Percentiles rank a stretch among this genome's conserved stretches.
Conservation (phyloP, 495 filamentous ascomycete species). For the Aspergillus coremiiformis region DNA sequence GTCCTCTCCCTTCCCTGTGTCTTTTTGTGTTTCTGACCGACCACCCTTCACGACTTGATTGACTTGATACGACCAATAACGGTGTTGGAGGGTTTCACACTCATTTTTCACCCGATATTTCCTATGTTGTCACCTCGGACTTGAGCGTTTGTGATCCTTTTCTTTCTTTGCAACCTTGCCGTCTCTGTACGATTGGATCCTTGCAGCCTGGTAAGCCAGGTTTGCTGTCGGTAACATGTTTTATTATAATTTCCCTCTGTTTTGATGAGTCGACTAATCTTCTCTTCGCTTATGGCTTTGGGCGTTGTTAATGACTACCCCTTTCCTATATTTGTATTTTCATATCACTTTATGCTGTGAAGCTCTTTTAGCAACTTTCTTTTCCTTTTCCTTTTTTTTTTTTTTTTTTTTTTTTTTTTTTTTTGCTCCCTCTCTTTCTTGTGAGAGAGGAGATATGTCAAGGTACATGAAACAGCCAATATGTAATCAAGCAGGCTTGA, state of each 20-base stretch:
- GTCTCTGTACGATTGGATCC: constrained; percentile 18
- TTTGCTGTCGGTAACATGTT: constrained; percentile 16
- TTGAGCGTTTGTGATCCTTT: constrained; percentile 16
- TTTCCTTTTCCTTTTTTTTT: constrained; percentile 9
- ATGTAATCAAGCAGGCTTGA: constrained; percentile 26
- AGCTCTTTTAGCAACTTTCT: constrained; percentile 5
- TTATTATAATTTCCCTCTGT: constrained; percentile 22
- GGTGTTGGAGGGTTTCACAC: constrained; percentile 11
- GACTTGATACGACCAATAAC: constrained; percentile 1
- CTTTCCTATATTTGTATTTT: constrained; percentile 10
- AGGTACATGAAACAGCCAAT: constrained; percentile 10
- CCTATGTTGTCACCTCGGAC: constrained; percentile 19
- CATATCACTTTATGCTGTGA: constrained; percentile 15
- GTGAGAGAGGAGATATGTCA: not conserved
- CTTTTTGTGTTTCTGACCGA: constrained; percentile 1
- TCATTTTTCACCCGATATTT: constrained; percentile 13
- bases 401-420: constrained; percentile 8
- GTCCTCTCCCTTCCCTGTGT: constrained; percentile 3
- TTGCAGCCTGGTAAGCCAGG: constrained; percentile 10
- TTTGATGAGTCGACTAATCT: constrained; percentile 13
- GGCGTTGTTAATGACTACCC: constrained; percentile 12
- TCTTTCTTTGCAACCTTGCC: constrained; percentile 8
- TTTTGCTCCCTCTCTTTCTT: constrained; percentile 9
- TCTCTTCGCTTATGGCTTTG: constrained; percentile 8
- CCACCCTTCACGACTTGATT: constrained; percentile 5